These are phyloP conservation scores for Sechiopsis laciniata DNA, from an alignment of 306 rosid species.

Conservation along the genomic window DNA sequence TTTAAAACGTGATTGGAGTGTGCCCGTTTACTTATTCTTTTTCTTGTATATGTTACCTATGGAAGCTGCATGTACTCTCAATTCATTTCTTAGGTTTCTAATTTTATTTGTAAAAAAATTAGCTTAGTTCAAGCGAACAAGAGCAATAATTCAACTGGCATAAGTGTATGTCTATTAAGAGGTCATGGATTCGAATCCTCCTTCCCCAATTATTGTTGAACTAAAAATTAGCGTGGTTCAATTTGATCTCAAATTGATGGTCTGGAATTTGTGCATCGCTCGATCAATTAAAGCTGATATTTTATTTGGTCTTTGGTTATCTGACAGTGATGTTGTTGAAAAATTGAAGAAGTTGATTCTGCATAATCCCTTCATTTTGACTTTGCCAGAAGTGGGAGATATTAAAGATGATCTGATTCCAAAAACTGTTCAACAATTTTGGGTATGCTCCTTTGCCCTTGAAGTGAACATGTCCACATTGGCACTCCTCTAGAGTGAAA, in stretches of 20 bases:
- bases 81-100: not conserved
- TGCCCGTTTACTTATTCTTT: not conserved
- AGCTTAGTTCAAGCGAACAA: no score
- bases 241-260: not conserved
- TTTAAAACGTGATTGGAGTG: not conserved
- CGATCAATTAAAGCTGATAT: conserved; percentile 11
- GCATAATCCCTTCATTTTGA: conserved; percentile 79
- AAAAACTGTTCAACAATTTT: conserved; percentile 82
- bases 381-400: conserved; percentile 79
- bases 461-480: conserved; percentile 2
- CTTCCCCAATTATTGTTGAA: no score
- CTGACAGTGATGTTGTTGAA: conserved; percentile 77
- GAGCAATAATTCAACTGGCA: no score
- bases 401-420: conserved; percentile 72
- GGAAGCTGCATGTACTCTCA: not conserved
- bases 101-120: not conserved
- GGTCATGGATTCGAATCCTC: no score
- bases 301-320: conserved; percentile 22
- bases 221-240: not conserved
- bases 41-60: not conserved
- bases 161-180: no score
- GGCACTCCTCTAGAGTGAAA: not conserved
- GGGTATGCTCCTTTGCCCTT: conserved; percentile 40
- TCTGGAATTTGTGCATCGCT: not conserved
- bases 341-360: conserved; percentile 85